Conservation (phyloP, 768 basidiomycete species). For the Russula olivacea region DNA sequence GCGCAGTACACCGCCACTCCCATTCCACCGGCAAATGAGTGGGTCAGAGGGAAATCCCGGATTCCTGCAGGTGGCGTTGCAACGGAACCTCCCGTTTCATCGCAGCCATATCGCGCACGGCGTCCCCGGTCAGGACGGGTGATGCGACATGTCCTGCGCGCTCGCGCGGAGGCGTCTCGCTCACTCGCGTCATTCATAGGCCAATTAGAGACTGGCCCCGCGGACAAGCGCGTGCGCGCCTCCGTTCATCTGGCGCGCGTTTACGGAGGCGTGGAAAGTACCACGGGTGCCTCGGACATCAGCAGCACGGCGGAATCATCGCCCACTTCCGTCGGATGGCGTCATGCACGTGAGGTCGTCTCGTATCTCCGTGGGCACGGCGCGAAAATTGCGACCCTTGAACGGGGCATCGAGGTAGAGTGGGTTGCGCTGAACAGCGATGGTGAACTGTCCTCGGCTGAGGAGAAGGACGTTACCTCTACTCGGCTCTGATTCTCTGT, state of each 20-base stretch:
- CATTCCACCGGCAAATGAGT: conserved; percentile 62
- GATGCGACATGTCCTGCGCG: conserved; percentile 82
- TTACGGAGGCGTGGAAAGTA: conserved; percentile 38
- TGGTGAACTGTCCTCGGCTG: conserved; percentile 37
- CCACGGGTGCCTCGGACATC: conserved; percentile 26
- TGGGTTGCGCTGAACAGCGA: conserved; percentile 71
- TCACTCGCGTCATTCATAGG: conserved; percentile 69
- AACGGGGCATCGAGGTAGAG: conserved; percentile 47
- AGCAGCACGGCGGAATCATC: conserved; percentile 29
- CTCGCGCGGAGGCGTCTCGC: conserved; percentile 76
- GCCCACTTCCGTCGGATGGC: conserved; percentile 42
- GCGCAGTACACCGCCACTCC: conserved; percentile 64
- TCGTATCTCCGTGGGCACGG: conserved; percentile 63
- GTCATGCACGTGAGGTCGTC: conserved; percentile 67
- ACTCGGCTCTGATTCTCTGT: neutral
- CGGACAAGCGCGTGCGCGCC: conserved; percentile 44
- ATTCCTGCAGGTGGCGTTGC: conserved; percentile 28
- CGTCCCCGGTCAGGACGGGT: conserved; percentile 74
- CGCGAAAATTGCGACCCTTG: conserved; percentile 56
- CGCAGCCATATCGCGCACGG: conserved; percentile 29
- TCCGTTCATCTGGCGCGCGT: conserved; percentile 44
- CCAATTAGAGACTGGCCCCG: conserved; percentile 45
- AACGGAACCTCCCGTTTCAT: conserved; percentile 20
- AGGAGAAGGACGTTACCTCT: conserved; percentile 12
- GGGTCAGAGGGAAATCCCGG: conserved; percentile 49